These are phyloP conservation scores for Castanea mollissima DNA, from an alignment of 306 rosid genomes.

Conservation along the genomic window DNA sequence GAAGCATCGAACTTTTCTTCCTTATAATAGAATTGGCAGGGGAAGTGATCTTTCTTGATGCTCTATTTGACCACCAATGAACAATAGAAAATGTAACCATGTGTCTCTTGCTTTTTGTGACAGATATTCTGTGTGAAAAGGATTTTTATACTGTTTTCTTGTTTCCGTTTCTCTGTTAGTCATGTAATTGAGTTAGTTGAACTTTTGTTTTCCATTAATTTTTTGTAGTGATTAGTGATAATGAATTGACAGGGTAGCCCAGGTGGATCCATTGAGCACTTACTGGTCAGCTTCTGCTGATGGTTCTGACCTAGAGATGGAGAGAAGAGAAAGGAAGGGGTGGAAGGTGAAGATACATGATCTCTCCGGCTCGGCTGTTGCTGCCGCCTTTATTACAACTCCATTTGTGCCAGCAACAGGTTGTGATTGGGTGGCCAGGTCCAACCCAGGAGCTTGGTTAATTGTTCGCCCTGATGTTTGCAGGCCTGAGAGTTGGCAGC, in stretches of 20 bases:
- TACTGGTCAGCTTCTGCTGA: constrained; percentile 70
- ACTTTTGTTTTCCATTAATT: constrained; percentile 21
- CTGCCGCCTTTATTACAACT: constrained; percentile 98
- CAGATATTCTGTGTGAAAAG: neutral
- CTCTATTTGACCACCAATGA: neutral
- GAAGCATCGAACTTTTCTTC: neutral
- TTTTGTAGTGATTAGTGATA: constrained; percentile 33
- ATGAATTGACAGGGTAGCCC: constrained; percentile 72
- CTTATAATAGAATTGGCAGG: neutral
- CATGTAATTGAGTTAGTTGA: neutral
- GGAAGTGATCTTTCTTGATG: neutral
- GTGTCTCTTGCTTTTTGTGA: neutral
- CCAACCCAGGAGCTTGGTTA: constrained; percentile 97
- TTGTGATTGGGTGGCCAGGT: constrained; percentile 93
- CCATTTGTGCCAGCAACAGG: constrained; percentile 97
- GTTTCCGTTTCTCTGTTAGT: neutral
- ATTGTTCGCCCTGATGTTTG: constrained; percentile 75
- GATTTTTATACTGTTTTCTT: neutral
- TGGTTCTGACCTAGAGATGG: constrained; percentile 49
- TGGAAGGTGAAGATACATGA: constrained; percentile 99
- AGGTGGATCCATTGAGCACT: constrained; percentile 67
- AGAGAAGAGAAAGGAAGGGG: constrained; percentile 84
- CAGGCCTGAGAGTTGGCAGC: constrained; percentile 86
- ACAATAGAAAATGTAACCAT: neutral
- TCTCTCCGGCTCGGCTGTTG: constrained; percentile 97